A percentile compares a stretch with the other conserved stretches of the same genome.
phyloP scores from a whole-genome alignment of 2,329 filamentous ascomycete genomes.

The Curvularia verruculosa region DNA sequence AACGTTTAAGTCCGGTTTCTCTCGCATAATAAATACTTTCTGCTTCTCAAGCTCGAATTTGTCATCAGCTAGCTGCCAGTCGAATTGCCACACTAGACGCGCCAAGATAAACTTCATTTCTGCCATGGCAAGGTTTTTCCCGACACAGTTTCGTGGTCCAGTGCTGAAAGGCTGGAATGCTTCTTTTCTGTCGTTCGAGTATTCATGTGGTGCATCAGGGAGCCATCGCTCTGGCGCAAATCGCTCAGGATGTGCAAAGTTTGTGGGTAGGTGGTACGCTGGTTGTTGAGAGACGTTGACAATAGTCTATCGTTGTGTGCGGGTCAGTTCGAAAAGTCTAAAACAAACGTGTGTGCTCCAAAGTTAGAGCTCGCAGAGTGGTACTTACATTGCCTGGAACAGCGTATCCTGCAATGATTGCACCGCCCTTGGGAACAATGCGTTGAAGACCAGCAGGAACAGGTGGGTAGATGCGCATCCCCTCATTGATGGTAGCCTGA shows the following conservation, averaged over 20 bases:
- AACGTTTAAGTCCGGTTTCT: constrained; percentile 1
- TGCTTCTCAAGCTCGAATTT: neutral
- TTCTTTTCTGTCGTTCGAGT: constrained; percentile 34
- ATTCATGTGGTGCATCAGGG: constrained; percentile 12
- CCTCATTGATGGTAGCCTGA: constrained; percentile 22
- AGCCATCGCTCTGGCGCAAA: constrained; percentile 39
- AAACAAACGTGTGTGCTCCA: no score
- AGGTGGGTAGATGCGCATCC: constrained; percentile 25
- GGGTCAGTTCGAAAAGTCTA: neutral
- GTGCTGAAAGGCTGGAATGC: constrained; percentile 34
- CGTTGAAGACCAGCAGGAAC: constrained; percentile 11
- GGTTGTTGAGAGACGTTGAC: constrained; percentile 25
- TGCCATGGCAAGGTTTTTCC: constrained; percentile 42
- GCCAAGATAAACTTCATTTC: constrained; percentile 49
- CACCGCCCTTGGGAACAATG: constrained; percentile 16
- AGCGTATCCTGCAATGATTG: constrained; percentile 18
- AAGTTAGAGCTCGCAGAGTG: neutral
- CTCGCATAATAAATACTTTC: neutral
- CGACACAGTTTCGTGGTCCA: constrained; percentile 23
- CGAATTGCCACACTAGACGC: constrained; percentile 49
- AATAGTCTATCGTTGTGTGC: constrained; percentile 2
- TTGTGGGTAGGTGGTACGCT: constrained; percentile 18
- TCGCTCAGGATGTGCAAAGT: constrained; percentile 28
- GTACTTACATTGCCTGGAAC: constrained; percentile 23
- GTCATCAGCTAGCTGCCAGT: constrained; percentile 28